These are phyloP conservation scores for Thielaviopsis populi DNA, from an alignment of 2,329 filamentous ascomycete species.

Conservation along the genomic window DNA sequence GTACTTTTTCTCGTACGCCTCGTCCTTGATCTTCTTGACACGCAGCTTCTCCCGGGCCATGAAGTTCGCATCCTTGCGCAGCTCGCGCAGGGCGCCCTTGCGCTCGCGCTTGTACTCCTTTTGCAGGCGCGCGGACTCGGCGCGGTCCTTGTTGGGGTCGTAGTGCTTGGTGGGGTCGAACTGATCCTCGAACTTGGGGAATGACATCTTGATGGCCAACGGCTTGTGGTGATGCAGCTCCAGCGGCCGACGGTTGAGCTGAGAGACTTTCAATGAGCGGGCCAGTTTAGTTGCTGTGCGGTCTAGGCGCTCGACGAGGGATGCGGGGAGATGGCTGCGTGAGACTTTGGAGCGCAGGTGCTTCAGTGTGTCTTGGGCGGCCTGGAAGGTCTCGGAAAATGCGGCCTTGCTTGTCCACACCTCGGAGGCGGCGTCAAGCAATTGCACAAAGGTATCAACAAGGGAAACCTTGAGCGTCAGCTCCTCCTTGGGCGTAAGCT, in stretches of 20 bases:
- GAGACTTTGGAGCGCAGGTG: constrained; percentile 37
- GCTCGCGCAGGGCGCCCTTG: constrained; percentile 86
- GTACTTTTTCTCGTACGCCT: constrained; percentile 93
- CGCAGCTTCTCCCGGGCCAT: constrained; percentile 78
- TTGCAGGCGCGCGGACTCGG: constrained; percentile 68
- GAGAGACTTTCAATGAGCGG: constrained; percentile 44
- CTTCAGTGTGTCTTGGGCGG: constrained; percentile 46
- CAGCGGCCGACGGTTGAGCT: constrained; percentile 57
- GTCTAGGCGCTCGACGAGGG: constrained; percentile 28
- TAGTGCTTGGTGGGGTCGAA: constrained; percentile 96
- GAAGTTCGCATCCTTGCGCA: constrained; percentile 90
- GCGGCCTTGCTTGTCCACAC: constrained; percentile 59
- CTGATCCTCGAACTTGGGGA: constrained; percentile 91
- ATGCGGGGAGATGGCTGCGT: constrained; percentile 22
- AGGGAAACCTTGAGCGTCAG: constrained; percentile 40
- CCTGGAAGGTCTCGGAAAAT: constrained; percentile 50
- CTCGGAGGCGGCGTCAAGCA: constrained; percentile 54
- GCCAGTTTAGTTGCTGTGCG: constrained; percentile 33
- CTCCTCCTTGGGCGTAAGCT: constrained; percentile 21
- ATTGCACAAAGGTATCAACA: constrained; percentile 44
- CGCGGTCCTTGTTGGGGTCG: constrained; percentile 82
- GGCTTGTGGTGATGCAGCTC: constrained; percentile 80
- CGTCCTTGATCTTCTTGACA: constrained; percentile 86
- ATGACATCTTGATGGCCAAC: constrained; percentile 69
- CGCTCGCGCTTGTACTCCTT: constrained; percentile 87